Evolutionary conservation across 2,329 filamentous ascomycete genomes (phyloP).

Genomic region (Pseudogymnoascus sp.): DNA sequence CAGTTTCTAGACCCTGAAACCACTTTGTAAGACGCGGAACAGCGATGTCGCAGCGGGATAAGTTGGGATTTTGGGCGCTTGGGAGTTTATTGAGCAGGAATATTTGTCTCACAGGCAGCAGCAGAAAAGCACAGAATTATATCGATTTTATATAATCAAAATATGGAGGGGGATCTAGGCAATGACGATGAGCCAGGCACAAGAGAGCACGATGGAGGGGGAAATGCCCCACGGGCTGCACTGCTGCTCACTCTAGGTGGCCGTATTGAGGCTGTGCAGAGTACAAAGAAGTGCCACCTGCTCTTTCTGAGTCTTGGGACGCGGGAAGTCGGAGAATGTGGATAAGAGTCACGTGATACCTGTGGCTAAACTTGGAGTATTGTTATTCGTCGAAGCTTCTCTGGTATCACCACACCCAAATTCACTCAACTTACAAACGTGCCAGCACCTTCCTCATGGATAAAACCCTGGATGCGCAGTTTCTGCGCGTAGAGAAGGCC

Average conservation of each 20-base stretch:
- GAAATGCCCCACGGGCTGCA: conserved; percentile 4
- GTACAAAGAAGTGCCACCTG: background rate
- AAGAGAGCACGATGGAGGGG: conserved; percentile 4
- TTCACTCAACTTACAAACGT: background rate
- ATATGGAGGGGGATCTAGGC: background rate
- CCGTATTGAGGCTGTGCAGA: conserved; percentile 14
- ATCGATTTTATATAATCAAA: background rate
- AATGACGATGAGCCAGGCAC: conserved; percentile 8
- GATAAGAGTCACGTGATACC: background rate
- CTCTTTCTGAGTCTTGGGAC: background rate
- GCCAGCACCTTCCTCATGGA: conserved; percentile 44
- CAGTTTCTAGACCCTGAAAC: conserved; percentile 7
- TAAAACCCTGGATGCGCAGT: conserved; percentile 51
- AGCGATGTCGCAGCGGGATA: background rate
- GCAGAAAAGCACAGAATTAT: background rate
- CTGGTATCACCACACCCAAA: background rate
- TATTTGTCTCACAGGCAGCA: background rate
- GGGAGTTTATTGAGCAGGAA: too few relatives aligned
- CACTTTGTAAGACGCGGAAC: background rate
- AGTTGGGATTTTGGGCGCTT: background rate
- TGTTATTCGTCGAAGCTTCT: background rate
- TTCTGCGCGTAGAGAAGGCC: conserved; percentile 60
- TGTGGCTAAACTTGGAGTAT: background rate
- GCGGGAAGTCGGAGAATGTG: background rate
- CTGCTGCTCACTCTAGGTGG: conserved; percentile 2